Evolutionary conservation across 805 yeast genomes (phyloP).

Genomic region (Wickerhamomyces rabaulensis): DNA sequence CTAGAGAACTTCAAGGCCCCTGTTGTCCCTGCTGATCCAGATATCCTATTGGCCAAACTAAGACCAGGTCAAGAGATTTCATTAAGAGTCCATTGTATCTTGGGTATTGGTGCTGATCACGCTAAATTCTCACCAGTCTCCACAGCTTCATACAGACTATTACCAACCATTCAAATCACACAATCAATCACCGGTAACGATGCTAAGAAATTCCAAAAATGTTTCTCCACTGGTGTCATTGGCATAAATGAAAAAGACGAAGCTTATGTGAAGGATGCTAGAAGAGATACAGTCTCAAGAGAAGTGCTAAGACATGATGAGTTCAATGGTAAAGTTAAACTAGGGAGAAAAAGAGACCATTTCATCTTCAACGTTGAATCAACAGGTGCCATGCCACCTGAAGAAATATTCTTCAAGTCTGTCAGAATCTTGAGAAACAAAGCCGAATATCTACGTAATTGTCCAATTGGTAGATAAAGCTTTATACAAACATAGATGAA

Average conservation of each 20-base stretch:
- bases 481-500: not conserved
- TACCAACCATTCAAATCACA: slow-evolving; percentile 79
- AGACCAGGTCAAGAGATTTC: slow-evolving; percentile 97
- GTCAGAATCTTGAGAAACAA: slow-evolving; percentile 82
- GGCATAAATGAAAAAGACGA: slow-evolving; percentile 60
- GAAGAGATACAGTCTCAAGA: slow-evolving; percentile 95
- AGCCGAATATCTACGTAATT: slow-evolving; percentile 70
- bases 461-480: slow-evolving; percentile 57
- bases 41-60: slow-evolving; percentile 83
- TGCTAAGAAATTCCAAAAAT: slow-evolving; percentile 76
- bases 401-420: slow-evolving; percentile 89
- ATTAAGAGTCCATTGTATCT: slow-evolving; percentile 80
- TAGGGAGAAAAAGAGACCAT: slow-evolving; percentile 89
- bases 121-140: slow-evolving; percentile 97
- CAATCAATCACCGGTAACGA: slow-evolving; percentile 70
- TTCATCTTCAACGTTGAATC: slow-evolving; percentile 93
- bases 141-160: slow-evolving; percentile 89
- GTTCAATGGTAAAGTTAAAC: slow-evolving; percentile 80
- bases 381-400: slow-evolving; percentile 96
- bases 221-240: slow-evolving; percentile 93
- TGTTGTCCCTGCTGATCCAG: slow-evolving; percentile 78
- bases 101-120: slow-evolving; percentile 92
- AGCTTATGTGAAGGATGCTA: slow-evolving; percentile 82
- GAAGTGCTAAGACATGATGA: slow-evolving; percentile 94
- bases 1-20: slow-evolving; percentile 64